A percentile compares a stretch with the other conserved stretches of the same genome.
phyloP scores from a whole-genome alignment of 2,329 filamentous ascomycete species.

The Aspergillus sp. region DNA sequence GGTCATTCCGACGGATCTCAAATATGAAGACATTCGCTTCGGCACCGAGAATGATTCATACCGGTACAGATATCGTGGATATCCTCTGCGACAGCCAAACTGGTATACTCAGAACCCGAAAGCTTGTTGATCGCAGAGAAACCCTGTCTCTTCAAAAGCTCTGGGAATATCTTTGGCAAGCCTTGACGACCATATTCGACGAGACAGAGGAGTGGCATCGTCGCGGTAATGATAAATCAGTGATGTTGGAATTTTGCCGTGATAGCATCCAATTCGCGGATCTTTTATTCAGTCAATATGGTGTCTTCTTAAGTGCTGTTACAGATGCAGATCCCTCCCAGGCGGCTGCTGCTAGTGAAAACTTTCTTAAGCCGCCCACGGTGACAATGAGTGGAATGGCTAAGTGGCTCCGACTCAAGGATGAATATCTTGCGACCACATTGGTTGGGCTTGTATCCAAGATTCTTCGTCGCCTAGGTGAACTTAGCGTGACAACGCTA shows the following conservation, averaged over 20 bases:
- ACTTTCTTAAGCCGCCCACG: conserved; percentile 65
- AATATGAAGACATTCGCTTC: conserved; percentile 60
- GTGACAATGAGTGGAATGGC: conserved; percentile 67
- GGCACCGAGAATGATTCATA: conserved; percentile 60
- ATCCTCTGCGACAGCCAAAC: conserved; percentile 64
- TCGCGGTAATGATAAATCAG: conserved; percentile 64
- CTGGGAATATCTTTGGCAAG: conserved; percentile 83
- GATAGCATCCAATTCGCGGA: conserved; percentile 95
- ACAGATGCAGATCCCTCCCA: conserved; percentile 44
- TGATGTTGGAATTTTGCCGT: conserved; percentile 90
- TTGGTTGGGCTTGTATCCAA: conserved; percentile 82
- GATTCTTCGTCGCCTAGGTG: conserved; percentile 76
- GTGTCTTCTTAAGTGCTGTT: conserved; percentile 73
- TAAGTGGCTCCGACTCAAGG: conserved; percentile 86
- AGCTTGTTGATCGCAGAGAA: conserved; percentile 59
- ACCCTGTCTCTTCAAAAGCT: conserved; percentile 68
- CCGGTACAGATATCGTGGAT: conserved; percentile 62
- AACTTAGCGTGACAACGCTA: conserved; percentile 69
- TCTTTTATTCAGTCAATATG: conserved; percentile 78
- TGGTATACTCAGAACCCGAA: conserved; percentile 59
- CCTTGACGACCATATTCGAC: conserved; percentile 75
- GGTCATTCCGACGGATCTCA: conserved; percentile 56
- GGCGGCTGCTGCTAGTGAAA: conserved; percentile 45
- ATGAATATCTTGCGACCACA: conserved; percentile 78
- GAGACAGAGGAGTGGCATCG: conserved; percentile 82